Conservation (phyloP, 352 stramenopile genomes). For the Phytophthora cactorum region DNA sequence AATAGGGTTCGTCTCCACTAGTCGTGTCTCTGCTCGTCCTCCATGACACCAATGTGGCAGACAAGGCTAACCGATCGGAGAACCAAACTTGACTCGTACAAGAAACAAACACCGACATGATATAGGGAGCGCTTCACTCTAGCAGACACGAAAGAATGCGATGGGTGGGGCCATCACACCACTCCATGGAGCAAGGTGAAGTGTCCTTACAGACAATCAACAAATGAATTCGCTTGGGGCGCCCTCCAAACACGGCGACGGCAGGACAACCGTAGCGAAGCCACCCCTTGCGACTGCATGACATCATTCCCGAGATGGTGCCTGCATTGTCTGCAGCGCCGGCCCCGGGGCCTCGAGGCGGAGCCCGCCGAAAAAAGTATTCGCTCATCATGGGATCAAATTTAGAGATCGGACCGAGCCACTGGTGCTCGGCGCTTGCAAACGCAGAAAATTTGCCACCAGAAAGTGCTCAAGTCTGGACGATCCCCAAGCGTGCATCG, state of each 20-base stretch:
- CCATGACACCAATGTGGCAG: constrained; percentile 27
- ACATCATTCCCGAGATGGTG: constrained; percentile 6
- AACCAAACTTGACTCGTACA: constrained; percentile 23
- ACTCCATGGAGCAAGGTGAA: neutral
- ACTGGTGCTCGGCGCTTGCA: constrained; percentile 12
- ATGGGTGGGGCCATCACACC: neutral
- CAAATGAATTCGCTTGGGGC: constrained; percentile 13
- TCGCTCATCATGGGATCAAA: constrained; percentile 14
- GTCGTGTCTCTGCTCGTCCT: constrained; percentile 24
- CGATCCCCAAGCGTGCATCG: constrained; percentile 6
- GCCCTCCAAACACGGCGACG: neutral
- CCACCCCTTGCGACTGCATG: constrained; percentile 18
- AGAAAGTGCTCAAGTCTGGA: constrained; percentile 15
- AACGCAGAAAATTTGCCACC: constrained; percentile 15
- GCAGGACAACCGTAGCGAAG: constrained; percentile 16
- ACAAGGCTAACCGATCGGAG: constrained; percentile 20
- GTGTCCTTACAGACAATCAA: constrained; percentile 9
- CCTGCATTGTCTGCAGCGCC: constrained; percentile 21
- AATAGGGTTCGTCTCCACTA: neutral
- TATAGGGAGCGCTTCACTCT: constrained; percentile 23
- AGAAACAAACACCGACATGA: constrained; percentile 36
- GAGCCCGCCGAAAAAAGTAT: constrained; percentile 29
- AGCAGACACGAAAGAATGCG: constrained; percentile 33
- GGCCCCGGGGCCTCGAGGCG: neutral
- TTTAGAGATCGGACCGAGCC: constrained; percentile 17